A percentile compares a stretch with the other conserved stretches of the same genome.
phyloP scores from a whole-genome alignment of 768 basidiomycete genomes.

The Lentinula sp. region DNA sequence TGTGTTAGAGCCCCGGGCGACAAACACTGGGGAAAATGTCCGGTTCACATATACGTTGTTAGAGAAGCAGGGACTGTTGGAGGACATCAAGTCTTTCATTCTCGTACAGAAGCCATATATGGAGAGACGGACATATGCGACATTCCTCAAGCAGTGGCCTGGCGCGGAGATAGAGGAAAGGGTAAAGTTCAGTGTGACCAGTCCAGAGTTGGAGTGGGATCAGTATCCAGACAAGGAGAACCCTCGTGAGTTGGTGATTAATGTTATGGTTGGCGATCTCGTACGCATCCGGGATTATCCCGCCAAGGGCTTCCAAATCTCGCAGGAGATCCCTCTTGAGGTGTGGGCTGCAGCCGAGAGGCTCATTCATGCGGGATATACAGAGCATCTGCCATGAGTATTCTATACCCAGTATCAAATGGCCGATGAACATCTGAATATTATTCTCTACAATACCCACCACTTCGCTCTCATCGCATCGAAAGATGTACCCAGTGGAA shows the following conservation, averaged over 20 bases:
- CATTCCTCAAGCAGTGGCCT: slow-evolving; percentile 14
- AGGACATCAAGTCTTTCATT: slow-evolving; percentile 4
- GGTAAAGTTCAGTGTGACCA: slow-evolving; percentile 10
- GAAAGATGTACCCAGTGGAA: too few relatives aligned
- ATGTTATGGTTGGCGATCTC: slow-evolving; percentile 13
- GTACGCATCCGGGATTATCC: slow-evolving; percentile 13
- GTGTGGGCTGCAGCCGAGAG: slow-evolving; percentile 12
- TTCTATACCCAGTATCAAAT: too few relatives aligned
- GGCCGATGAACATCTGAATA: too few relatives aligned
- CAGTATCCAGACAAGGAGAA: slow-evolving; percentile 12
- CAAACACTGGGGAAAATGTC: slow-evolving; percentile 15
- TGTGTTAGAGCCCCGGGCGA: slow-evolving; percentile 9
- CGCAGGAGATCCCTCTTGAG: slow-evolving; percentile 9
- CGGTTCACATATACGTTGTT: slow-evolving; percentile 9
- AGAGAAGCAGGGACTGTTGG: neutral
- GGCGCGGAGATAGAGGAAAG: neutral
- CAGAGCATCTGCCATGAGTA: slow-evolving; percentile 8
- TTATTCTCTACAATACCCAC: too few relatives aligned
- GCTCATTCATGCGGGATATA: slow-evolving; percentile 10
- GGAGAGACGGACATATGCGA: slow-evolving; percentile 15
- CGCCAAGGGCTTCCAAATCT: slow-evolving; percentile 12
- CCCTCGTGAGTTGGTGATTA: slow-evolving; percentile 9
- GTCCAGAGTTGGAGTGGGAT: slow-evolving; percentile 10
- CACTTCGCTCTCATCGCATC: too few relatives aligned
- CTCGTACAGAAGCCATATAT: slow-evolving; percentile 16